Base-by-base conservation (phyloP, 768 basidiomycete genomes). In the Pisolithus marmoratus region DNA sequence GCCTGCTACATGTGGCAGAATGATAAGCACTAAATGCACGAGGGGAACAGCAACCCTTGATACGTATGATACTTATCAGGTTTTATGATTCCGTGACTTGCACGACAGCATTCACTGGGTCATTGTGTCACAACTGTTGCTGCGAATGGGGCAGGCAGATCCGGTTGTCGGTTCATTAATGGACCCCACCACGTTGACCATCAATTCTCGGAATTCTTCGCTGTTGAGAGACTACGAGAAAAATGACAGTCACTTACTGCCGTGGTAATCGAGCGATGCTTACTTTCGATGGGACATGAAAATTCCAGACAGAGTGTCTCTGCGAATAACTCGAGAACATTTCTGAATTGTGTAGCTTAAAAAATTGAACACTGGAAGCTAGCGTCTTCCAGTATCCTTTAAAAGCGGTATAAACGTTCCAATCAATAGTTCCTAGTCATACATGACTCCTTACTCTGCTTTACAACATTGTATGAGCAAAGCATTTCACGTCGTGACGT, bases 261-360 rank as follows among this genome's bases (percentile, higher is more conserved):
- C 19, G 26, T 15, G 9, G 43, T 22, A 22, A 19, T 15, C 19
- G 40, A 11, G 12, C 7, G 4, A 14, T 26, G 15, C 53, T 45
- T 22, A 56, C 56, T 14, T 23, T 6, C 31, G 11, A 17, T 15
- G 56, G 50, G 42, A 57, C 56, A 19, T 27, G 26, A 31, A 63
- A 58, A 44, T 63, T 62, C 61, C 62, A 62, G 8, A 54, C 48
- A 1, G 36, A 15, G 63, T 60, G 31, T 62, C 61, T 1, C 48
- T 23, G 26, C 63, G 60, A 31, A 62, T 56, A 8, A 59, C 51
- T 29, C 41, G 24, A 22, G 63, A 31, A 29, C 58, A 60, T 6
- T 54, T 38, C 22, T 19, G 9, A 22, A 62, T 45, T 4, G 42
- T 44, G 24, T 50, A 37, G 1, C 55, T 53, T 2, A 14, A n/a